phyloP scores from a whole-genome alignment of 164 flowering plant species.

The Sedum album region DNA sequence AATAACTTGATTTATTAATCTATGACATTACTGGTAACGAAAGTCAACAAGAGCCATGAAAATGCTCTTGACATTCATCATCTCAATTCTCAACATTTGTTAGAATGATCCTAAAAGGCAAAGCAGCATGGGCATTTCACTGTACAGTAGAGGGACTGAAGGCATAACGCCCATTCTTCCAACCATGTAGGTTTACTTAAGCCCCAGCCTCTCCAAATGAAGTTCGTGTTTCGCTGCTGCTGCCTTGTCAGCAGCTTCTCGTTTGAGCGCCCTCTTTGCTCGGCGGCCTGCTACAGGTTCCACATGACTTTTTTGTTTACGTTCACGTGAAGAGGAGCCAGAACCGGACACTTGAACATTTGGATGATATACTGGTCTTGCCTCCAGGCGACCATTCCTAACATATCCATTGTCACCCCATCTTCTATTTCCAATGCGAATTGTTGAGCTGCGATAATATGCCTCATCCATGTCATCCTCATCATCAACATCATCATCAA shows the following conservation, averaged over 20 bases:
- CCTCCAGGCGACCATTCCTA: conserved; percentile 74
- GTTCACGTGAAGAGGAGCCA: conserved; percentile 47
- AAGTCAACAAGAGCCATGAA: not conserved
- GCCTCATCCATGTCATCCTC: conserved; percentile 54
- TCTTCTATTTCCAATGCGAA: conserved; percentile 77
- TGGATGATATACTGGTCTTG: conserved; percentile 45
- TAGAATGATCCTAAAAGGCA: not conserved
- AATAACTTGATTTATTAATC: too few species aligned
- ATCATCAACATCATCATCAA: conserved; percentile 39
- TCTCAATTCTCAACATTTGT: not conserved
- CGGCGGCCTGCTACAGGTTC: conserved; percentile 44
- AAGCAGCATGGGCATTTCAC: not conserved
- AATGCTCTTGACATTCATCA: not conserved
- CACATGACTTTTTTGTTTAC: conserved; percentile 29
- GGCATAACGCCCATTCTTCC: not conserved
- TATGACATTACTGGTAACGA: too few species aligned
- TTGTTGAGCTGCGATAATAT: conserved; percentile 36
- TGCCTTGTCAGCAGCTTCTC: conserved; percentile 84
- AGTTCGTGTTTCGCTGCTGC: conserved; percentile 65
- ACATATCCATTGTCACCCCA: conserved; percentile 92
- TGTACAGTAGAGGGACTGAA: not conserved
- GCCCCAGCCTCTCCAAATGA: conserved; percentile 55
- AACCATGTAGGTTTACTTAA: conserved; percentile 15
- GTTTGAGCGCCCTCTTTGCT: conserved; percentile 75
- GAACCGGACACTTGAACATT: conserved; percentile 31